Conservation (phyloP, 192 early-diverging fungal genomes). For the Diversispora epigaea region DNA sequence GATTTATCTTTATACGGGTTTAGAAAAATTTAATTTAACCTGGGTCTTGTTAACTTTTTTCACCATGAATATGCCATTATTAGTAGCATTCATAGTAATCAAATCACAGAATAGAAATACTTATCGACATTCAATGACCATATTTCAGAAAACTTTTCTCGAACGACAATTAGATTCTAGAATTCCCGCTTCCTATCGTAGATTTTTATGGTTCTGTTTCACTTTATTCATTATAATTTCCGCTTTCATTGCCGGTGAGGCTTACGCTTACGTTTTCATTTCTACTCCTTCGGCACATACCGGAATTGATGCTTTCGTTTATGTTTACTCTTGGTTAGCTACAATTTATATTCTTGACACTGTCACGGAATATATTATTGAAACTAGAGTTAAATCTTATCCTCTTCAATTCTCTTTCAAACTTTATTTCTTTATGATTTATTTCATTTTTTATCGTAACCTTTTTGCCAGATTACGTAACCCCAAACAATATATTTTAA, state of each 20-base stretch:
- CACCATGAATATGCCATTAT: slow-evolving; percentile 70
- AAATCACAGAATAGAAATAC: slow-evolving; percentile 48
- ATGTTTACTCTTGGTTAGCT: slow-evolving; percentile 74
- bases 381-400: slow-evolving; percentile 61
- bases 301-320: slow-evolving; percentile 60
- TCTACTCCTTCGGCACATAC: slow-evolving; percentile 54
- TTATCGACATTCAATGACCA: slow-evolving; percentile 48
- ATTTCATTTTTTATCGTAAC: slow-evolving; percentile 80
- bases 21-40: slow-evolving; percentile 57
- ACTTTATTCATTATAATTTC: slow-evolving; percentile 66
- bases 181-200: slow-evolving; percentile 67
- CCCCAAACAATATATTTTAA: slow-evolving; percentile 60
- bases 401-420: slow-evolving; percentile 69
- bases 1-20: slow-evolving; percentile 53
- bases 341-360: slow-evolving; percentile 68
- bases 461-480: slow-evolving; percentile 71
- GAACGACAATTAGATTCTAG: slow-evolving; percentile 45
- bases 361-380: slow-evolving; percentile 66
- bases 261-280: slow-evolving; percentile 64
- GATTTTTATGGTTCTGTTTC: slow-evolving; percentile 77
- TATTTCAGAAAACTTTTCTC: slow-evolving; percentile 59
- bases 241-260: slow-evolving; percentile 67
- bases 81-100: slow-evolving; percentile 60
- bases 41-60: slow-evolving; percentile 73
- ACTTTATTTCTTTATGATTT: slow-evolving; percentile 78